phyloP scores from a whole-genome alignment of 1,284 basidiomycete species.

The Malassezia brasiliensis region DNA sequence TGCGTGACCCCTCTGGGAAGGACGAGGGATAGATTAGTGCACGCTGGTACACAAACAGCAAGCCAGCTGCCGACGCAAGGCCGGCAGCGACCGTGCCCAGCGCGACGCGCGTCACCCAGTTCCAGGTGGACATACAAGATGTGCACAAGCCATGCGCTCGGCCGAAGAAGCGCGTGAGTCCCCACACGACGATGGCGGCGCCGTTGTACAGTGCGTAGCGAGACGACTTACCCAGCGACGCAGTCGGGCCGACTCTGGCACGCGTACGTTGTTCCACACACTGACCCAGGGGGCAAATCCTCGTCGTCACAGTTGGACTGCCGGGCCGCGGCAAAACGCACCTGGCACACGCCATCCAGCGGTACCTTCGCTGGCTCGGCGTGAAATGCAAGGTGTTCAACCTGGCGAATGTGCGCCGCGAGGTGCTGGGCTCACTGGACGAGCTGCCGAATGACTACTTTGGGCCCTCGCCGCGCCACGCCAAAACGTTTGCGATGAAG shows the following conservation, averaged over 20 bases:
- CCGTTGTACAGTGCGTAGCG: slow-evolving; percentile 26
- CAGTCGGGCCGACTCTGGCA: slow-evolving; percentile 28
- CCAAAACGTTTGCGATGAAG: slow-evolving; percentile 68
- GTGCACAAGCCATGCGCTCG: slow-evolving; percentile 6
- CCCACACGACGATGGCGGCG: slow-evolving; percentile 20
- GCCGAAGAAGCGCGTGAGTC: neutral
- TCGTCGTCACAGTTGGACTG: slow-evolving; percentile 80
- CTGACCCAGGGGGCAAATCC: slow-evolving; percentile 62
- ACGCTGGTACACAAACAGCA: slow-evolving; percentile 43
- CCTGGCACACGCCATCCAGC: slow-evolving; percentile 84
- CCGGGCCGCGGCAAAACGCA: slow-evolving; percentile 85
- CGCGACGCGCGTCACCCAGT: slow-evolving; percentile 13
- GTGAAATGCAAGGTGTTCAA: slow-evolving; percentile 90
- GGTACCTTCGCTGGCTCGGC: slow-evolving; percentile 94
- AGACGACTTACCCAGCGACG: slow-evolving; percentile 18
- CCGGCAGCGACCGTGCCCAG: slow-evolving; percentile 28
- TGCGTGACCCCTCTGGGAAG: slow-evolving; percentile 38
- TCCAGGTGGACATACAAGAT: neutral
- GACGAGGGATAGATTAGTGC: slow-evolving; percentile 41
- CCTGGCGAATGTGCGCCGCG: slow-evolving; percentile 84
- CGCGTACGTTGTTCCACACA: slow-evolving; percentile 15
- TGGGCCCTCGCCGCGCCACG: slow-evolving; percentile 51
- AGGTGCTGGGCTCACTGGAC: slow-evolving; percentile 75
- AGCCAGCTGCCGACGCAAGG: slow-evolving; percentile 34
- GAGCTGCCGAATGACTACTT: slow-evolving; percentile 87